These are phyloP conservation scores for Melastoma malabathricum DNA, from an alignment of 345 rosid genomes.

Conservation along the genomic window DNA sequence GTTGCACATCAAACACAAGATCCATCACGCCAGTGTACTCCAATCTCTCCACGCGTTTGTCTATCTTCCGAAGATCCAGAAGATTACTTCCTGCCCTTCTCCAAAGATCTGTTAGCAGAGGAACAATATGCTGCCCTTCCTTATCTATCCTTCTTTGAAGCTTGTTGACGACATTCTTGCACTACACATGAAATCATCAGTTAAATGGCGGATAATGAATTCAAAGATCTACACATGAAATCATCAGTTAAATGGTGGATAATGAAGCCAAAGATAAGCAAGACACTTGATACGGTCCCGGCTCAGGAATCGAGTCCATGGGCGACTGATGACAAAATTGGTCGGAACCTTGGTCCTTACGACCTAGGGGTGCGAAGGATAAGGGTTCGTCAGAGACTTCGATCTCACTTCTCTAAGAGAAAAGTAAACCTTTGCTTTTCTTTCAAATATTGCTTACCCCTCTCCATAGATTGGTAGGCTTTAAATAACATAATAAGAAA, in stretches of 20 bases:
- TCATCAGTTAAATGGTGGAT: slow-evolving; percentile 1
- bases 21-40: slow-evolving; percentile 77
- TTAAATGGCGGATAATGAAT: not conserved
- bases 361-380: no score
- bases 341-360: no score
- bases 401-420: no score
- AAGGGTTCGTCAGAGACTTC: no score
- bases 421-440: no score
- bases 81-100: slow-evolving; percentile 61
- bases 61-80: slow-evolving; percentile 81
- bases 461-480: no score
- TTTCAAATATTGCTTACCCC: no score
- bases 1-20: slow-evolving; percentile 81
- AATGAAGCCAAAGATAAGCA: slow-evolving; percentile 1
- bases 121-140: slow-evolving; percentile 94
- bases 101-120: slow-evolving; percentile 83
- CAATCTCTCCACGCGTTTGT: slow-evolving; percentile 64
- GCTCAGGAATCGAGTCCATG: no score
- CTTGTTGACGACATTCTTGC: slow-evolving; percentile 82
- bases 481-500: no score
- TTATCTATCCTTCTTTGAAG: slow-evolving; percentile 79
- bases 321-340: no score
- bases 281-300: no score
- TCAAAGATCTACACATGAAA: slow-evolving; percentile 26
- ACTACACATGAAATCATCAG: slow-evolving; percentile 34